Percentiles rank a stretch among this genome's conserved stretches.
Evolutionary conservation across 2,329 filamentous ascomycete species (phyloP).

Genomic region (Fusarium burgessii): DNA sequence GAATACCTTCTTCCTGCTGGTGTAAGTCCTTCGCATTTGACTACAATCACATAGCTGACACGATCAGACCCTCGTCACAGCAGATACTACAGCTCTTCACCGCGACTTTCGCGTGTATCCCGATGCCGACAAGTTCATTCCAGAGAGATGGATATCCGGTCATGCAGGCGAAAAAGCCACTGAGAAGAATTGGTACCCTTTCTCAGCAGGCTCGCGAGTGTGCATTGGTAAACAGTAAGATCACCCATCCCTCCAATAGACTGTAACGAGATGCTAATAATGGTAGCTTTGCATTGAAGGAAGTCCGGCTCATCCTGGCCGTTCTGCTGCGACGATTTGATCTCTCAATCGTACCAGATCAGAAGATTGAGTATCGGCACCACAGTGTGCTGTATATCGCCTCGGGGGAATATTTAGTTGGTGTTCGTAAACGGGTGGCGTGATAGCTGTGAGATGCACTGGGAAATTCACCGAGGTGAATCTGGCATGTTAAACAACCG

Average conservation of each 20-base stretch:
- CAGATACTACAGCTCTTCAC: neutral
- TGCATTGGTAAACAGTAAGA: slow-evolving; percentile 2
- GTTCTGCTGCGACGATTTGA: neutral
- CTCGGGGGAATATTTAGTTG: neutral
- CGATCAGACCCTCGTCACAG: neutral
- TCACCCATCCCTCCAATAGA: fast-evolving
- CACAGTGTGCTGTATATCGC: neutral
- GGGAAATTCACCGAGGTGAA: neutral
- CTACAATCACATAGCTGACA: neutral
- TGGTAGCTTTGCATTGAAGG: neutral
- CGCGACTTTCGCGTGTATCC: neutral
- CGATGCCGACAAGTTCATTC: neutral
- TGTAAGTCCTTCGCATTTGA: neutral
- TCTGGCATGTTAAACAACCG: neutral
- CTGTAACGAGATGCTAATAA: neutral
- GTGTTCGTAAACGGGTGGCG: neutral
- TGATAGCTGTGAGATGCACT: neutral
- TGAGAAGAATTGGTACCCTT: neutral
- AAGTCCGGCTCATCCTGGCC: neutral
- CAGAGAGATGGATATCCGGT: neutral
- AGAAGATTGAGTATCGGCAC: neutral
- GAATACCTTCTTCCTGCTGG: neutral
- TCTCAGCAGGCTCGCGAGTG: neutral
- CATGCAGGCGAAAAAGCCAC: neutral
- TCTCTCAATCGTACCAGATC: neutral